A percentile compares a stretch with the other conserved stretches of the same genome.
These are phyloP conservation scores for Sinapis alba DNA, from an alignment of 441 rosid species.

Conservation along the genomic window DNA sequence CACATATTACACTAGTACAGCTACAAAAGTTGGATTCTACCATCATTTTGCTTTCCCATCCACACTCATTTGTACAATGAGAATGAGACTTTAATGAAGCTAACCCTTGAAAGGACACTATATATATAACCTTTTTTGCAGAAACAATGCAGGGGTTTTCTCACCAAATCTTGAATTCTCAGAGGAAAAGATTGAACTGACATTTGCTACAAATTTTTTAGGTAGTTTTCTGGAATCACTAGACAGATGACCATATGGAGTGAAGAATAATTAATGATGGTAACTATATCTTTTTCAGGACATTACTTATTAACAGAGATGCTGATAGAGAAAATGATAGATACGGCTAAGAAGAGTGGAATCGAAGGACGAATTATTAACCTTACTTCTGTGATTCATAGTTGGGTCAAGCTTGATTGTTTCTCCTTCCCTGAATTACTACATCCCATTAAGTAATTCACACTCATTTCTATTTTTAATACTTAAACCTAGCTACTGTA, in stretches of 20 bases:
- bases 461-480: not conserved
- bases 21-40: not conserved
- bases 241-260: not conserved
- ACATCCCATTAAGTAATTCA: conserved; percentile 63
- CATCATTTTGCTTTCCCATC: not conserved
- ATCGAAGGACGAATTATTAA: conserved; percentile 81
- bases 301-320: conserved; percentile 83
- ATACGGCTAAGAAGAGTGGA: conserved; percentile 67
- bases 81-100: not conserved
- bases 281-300: conserved; percentile 52
- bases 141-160: conserved; percentile 92
- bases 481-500: not conserved
- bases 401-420: conserved; percentile 69
- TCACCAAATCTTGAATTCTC: conserved; percentile 82
- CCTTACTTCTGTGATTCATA: conserved; percentile 87
- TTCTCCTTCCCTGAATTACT: conserved; percentile 68
- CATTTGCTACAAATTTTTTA: conserved; percentile 86
- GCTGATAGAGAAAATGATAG: conserved; percentile 78
- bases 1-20: conserved; percentile 6
- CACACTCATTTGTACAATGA: not conserved
- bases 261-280: conserved; percentile 7
- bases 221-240: conserved; percentile 48
- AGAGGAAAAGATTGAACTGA: conserved; percentile 90
- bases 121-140: conserved; percentile 32
- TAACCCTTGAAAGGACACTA: not conserved